Evolutionary conservation across 2,329 filamentous ascomycete genomes (phyloP), one percentile per base, ranked within the genome.

Genomic region (Lasiodiplodia sp.): DNA sequence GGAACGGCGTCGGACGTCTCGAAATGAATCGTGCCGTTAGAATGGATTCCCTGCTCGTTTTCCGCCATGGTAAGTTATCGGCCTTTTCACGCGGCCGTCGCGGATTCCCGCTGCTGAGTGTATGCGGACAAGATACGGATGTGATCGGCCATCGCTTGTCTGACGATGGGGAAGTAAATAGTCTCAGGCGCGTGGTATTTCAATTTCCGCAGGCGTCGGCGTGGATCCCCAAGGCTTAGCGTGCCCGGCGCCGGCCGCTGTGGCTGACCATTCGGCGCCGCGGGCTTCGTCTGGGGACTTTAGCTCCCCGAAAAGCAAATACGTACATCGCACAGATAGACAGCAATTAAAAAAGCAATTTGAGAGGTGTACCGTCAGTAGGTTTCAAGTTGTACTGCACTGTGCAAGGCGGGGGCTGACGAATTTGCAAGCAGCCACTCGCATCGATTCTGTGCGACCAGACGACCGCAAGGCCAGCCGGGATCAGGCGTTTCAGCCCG

Each of bases 231-330:
- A 37, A 64, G 37, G 44, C 44, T 52, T 64, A 64, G 47, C 60
- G 49, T 14, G 21, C 28, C 34, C 31, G 60, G 60, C 47, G 31
- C 44, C 44, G 18, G 60, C 60, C 60, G 60, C 51, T 28, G 34
- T 44, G 44, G 63, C 63, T 56, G 23, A 47, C 44, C 4, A 44
- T 66, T 56, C 63, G 18, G 25, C 51, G 49, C 16, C 34, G 7
- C 18, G 44, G n/a, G 7, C 11, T 23, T 56, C 62, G 25, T 28
- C 2, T 47, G 31, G 23, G 38, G 38, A 6, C 44, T 47, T 51
- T 47, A 28, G 44, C 60, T 53, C 34, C 1, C 21, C 10, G 21
- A 66, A 37, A 66, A 55, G n/a, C 34, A 55, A 47, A 34, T 44
- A 44, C 14, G 3, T 47, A 23, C 21, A 25, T 38, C 38, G 21